Evolutionary conservation across 116 monocot species (phyloP).

Genomic region (Posidonia oceanica): DNA sequence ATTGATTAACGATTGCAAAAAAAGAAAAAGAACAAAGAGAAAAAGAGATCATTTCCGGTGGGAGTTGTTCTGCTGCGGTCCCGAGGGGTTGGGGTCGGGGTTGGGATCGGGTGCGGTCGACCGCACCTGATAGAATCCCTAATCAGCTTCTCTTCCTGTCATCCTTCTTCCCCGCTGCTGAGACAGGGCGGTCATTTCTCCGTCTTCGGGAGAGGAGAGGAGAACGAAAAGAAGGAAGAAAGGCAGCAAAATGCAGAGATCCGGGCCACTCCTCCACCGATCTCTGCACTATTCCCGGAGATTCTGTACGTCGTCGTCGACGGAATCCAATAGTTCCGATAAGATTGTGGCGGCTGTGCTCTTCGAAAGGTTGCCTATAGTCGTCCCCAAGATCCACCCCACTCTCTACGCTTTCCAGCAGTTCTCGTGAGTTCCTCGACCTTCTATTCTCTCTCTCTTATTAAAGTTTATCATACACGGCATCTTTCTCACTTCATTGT

Average conservation of each 20-base stretch:
- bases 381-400: conserved; percentile 85
- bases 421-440: conserved; percentile 50
- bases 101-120: no score
- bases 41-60: no score
- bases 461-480: background rate
- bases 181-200: no score
- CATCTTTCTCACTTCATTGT: background rate
- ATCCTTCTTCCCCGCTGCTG: no score
- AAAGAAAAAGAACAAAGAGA: no score
- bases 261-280: background rate
- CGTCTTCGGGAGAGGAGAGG: background rate
- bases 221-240: background rate
- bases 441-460: background rate
- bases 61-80: no score
- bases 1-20: no score
- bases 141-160: no score
- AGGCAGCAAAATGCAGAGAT: background rate
- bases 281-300: background rate
- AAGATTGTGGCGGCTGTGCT: conserved; percentile 68
- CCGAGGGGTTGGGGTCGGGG: no score
- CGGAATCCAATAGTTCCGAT: conserved; percentile 8
- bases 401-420: conserved; percentile 80
- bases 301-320: background rate
- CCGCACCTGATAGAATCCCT: no score
- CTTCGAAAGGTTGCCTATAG: conserved; percentile 79